phyloP scores from a whole-genome alignment of 2,329 filamentous ascomycete species.

The Didymella pomorum region DNA sequence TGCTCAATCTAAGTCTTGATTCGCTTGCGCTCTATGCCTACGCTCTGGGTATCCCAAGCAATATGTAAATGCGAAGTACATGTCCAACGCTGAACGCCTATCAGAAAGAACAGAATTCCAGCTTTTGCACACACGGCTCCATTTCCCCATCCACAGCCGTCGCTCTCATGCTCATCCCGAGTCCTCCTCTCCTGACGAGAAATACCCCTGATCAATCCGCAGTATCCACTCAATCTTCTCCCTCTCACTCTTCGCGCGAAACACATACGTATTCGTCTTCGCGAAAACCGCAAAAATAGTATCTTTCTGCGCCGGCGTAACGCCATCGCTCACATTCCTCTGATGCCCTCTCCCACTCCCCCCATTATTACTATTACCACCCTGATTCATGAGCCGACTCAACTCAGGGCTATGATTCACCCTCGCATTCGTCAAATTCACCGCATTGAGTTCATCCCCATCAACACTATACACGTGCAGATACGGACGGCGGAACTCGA shows the following conservation, averaged over 20 bases:
- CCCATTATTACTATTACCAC: too few species aligned
- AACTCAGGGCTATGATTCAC: slow-evolving; percentile 93
- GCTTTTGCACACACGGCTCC: too few species aligned
- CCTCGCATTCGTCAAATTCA: slow-evolving; percentile 87
- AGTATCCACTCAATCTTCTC: slow-evolving; percentile 98
- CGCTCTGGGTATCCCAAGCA: slow-evolving; percentile 23
- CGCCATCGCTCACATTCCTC: slow-evolving; percentile 7
- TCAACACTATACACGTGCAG: slow-evolving; percentile 88
- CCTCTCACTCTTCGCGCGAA: slow-evolving; percentile 84
- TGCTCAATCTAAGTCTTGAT: background rate
- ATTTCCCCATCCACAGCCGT: background rate
- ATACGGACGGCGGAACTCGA: slow-evolving; percentile 90
- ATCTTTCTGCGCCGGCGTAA: slow-evolving; percentile 57
- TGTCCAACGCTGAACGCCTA: slow-evolving; percentile 8
- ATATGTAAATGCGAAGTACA: slow-evolving; percentile 8
- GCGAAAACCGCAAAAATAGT: slow-evolving; percentile 91
- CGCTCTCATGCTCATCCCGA: slow-evolving; percentile 1
- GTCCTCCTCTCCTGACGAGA: slow-evolving; percentile 44
- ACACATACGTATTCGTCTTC: slow-evolving; percentile 93
- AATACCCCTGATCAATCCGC: slow-evolving; percentile 85
- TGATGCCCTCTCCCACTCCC: background rate
- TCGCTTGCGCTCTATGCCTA: slow-evolving; percentile 8
- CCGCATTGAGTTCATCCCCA: slow-evolving; percentile 88
- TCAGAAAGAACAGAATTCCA: background rate
- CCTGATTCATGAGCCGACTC: slow-evolving; percentile 68